Conservation (phyloP, 208 protist species). For the Porcisia hertigi region DNA sequence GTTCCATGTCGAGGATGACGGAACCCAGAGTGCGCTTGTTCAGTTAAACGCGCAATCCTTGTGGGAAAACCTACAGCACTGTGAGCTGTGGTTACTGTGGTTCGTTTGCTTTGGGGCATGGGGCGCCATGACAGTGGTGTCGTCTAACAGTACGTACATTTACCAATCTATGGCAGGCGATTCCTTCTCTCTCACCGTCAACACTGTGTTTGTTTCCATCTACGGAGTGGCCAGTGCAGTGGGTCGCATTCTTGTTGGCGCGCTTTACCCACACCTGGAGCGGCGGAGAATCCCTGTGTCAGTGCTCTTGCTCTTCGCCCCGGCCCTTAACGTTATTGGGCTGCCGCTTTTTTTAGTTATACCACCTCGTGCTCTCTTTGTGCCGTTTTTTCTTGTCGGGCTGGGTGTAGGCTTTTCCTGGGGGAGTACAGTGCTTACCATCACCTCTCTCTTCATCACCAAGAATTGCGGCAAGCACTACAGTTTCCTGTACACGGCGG, state of each 20-base stretch:
- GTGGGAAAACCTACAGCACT: conserved; percentile 49
- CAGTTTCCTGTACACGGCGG: conserved; percentile 80
- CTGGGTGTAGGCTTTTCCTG: conserved; percentile 78
- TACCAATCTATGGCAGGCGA: conserved; percentile 67
- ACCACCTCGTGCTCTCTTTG: conserved; percentile 35
- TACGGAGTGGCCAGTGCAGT: conserved; percentile 77
- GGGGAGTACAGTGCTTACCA: conserved; percentile 74
- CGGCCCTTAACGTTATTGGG: conserved; percentile 63
- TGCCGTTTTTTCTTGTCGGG: conserved; percentile 77
- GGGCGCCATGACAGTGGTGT: conserved; percentile 77
- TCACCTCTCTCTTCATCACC: conserved; percentile 62
- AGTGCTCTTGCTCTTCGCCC: conserved; percentile 46
- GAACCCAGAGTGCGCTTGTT: neutral
- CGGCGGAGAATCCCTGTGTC: conserved; percentile 43
- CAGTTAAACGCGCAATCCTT: conserved; percentile 52
- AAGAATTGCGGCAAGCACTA: conserved; percentile 84
- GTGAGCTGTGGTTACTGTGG: conserved; percentile 86
- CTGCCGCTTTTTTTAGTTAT: conserved; percentile 63
- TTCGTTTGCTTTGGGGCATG: conserved; percentile 76
- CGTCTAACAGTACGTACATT: conserved; percentile 77
- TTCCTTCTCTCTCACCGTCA: conserved; percentile 59
- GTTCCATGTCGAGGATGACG: neutral
- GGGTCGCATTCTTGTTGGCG: conserved; percentile 72
- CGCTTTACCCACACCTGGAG: conserved; percentile 46
- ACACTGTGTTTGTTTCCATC: conserved; percentile 81